Percentiles rank a stretch among this genome's conserved stretches.
phyloP scores from a whole-genome alignment of 305 asterid species.

The Ilex paraguariensis region DNA sequence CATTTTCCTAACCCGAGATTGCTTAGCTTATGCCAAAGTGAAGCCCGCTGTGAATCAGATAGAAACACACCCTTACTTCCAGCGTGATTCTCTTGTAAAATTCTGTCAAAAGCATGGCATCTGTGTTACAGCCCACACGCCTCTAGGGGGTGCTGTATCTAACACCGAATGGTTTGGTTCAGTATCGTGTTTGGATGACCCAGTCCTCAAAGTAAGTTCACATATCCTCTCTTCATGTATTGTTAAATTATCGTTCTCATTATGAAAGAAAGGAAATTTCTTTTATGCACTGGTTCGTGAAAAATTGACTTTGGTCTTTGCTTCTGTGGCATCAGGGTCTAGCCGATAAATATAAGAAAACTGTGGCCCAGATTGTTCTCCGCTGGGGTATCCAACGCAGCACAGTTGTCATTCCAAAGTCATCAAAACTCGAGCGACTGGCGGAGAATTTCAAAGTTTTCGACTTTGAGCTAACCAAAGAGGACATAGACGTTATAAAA shows the following conservation, averaged over 20 bases:
- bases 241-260: not conserved
- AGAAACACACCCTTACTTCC: constrained; percentile 75
- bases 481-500: constrained; percentile 53
- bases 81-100: constrained; percentile 62
- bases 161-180: constrained; percentile 63
- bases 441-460: constrained; percentile 41
- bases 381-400: constrained; percentile 65
- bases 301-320: not conserved
- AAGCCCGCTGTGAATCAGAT: constrained; percentile 75
- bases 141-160: constrained; percentile 69
- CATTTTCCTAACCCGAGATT: constrained; percentile 60
- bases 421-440: constrained; percentile 58
- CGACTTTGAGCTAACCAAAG: constrained; percentile 48
- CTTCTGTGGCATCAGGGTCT: constrained; percentile 38
- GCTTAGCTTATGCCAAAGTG: constrained; percentile 57
- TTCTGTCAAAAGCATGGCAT: constrained; percentile 71
- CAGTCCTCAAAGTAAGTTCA: constrained; percentile 38
- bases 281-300: no score
- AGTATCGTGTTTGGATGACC: constrained; percentile 62
- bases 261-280: not conserved
- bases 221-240: not conserved
- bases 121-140: constrained; percentile 68
- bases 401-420: constrained; percentile 57
- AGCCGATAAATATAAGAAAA: constrained; percentile 50
- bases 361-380: constrained; percentile 62